phyloP scores from a whole-genome alignment of 192 early-diverging fungal genomes.

The Mortierella claussenii region DNA sequence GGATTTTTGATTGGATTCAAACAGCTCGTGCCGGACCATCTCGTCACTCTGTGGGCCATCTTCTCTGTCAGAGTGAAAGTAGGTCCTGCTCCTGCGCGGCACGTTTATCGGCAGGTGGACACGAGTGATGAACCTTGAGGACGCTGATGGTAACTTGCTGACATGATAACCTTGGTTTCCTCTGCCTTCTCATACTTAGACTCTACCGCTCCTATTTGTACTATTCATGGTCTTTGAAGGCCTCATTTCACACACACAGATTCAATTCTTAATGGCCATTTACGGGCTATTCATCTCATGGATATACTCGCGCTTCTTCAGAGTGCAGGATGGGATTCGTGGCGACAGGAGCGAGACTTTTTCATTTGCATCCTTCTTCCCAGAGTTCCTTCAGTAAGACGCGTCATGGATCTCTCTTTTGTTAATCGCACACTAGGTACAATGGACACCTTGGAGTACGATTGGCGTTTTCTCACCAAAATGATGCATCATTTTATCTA shows the following conservation, averaged over 20 bases:
- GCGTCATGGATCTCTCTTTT: no score
- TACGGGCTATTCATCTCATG: constrained; percentile 81
- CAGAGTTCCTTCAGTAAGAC: constrained; percentile 82
- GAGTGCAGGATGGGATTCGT: constrained; percentile 75
- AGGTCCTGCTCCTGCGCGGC: no score
- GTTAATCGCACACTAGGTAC: no score
- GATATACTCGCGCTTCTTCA: constrained; percentile 89
- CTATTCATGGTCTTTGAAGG: constrained; percentile 53
- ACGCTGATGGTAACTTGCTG: no score
- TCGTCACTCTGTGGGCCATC: constrained; percentile 70
- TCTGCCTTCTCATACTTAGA: no score
- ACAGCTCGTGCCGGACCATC: constrained; percentile 89
- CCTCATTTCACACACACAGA: constrained; percentile 60
- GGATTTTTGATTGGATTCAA: constrained; percentile 91
- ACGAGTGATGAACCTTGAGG: no score
- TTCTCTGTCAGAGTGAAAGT: constrained; percentile 84
- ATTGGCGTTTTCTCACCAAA: background rate
- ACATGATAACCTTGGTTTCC: no score
- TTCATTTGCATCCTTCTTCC: constrained; percentile 91
- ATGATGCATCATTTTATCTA: constrained; percentile 18
- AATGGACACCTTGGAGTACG: no score
- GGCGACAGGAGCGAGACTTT: constrained; percentile 95
- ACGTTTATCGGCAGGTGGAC: no score
- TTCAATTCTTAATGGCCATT: constrained; percentile 75
- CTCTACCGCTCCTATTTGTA: constrained; percentile 59